Percentiles rank a stretch among this genome's conserved stretches.
These are phyloP conservation scores for Begonia fuchsioides DNA, from an alignment of 306 rosid species.

Conservation along the genomic window DNA sequence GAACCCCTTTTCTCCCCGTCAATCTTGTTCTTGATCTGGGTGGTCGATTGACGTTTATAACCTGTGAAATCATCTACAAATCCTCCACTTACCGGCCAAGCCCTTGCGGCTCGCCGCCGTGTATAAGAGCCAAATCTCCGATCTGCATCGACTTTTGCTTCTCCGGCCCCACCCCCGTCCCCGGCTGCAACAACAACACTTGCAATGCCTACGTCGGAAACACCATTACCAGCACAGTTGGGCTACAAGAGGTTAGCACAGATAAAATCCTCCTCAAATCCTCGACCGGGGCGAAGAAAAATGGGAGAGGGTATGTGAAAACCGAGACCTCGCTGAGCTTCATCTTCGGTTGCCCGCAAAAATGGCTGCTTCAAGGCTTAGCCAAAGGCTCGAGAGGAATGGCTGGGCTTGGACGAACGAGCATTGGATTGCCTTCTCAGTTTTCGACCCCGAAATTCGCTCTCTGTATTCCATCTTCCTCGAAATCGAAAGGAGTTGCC, in stretches of 20 bases:
- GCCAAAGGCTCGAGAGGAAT: conserved; percentile 32
- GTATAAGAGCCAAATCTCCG: neutral
- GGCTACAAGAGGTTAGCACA: neutral
- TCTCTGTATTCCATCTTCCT: conserved; percentile 28
- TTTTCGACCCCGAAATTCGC: conserved; percentile 36
- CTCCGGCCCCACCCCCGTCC: neutral
- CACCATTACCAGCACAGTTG: neutral
- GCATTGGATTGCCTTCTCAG: conserved; percentile 33
- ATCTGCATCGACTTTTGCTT: neutral
- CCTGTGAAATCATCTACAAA: neutral
- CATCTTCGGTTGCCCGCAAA: conserved; percentile 28
- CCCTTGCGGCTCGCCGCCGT: neutral
- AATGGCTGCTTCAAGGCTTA: conserved; percentile 20
- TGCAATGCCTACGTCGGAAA: neutral
- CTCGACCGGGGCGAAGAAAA: neutral
- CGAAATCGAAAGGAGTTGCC: conserved; percentile 12
- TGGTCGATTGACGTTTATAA: neutral
- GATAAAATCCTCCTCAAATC: neutral
- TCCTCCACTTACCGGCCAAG: neutral
- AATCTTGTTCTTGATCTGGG: neutral
- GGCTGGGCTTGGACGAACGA: conserved; percentile 38
- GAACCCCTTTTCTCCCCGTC: neutral
- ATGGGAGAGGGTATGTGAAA: neutral
- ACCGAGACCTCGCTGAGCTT: conserved; percentile 7
- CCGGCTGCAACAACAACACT: neutral